Percentiles rank a stretch among this genome's conserved stretches.
Conservation (phyloP, 768 basidiomycete species). For the Paxillus ammoniavirescens region DNA sequence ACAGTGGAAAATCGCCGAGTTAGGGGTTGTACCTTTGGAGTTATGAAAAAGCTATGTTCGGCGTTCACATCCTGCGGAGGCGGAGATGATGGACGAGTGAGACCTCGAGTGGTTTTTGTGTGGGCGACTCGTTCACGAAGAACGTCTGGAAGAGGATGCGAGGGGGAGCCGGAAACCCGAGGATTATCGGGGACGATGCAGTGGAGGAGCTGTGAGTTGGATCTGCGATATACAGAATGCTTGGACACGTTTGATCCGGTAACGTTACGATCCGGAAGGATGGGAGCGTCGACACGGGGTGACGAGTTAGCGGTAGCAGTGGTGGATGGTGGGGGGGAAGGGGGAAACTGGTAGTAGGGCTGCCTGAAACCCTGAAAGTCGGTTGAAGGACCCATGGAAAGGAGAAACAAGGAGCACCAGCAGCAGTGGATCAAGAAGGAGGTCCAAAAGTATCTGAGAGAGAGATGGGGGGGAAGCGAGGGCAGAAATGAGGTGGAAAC, state of each 20-base stretch:
- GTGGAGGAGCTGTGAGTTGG: constrained; percentile 35
- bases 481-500: background rate
- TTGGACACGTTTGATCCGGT: constrained; percentile 16
- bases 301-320: constrained; percentile 40
- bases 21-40: constrained; percentile 32
- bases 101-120: constrained; percentile 24
- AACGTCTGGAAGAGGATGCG: constrained; percentile 25
- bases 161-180: constrained; percentile 25
- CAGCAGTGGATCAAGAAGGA: background rate
- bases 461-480: background rate
- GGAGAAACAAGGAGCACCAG: background rate
- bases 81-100: constrained; percentile 33
- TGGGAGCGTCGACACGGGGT: constrained; percentile 29
- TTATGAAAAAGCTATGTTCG: constrained; percentile 7
- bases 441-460: background rate
- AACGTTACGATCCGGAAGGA: constrained; percentile 26
- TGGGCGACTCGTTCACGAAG: constrained; percentile 21
- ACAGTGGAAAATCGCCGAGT: constrained; percentile 33
- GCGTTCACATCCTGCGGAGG: constrained; percentile 24
- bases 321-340: constrained; percentile 48
- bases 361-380: constrained; percentile 24
- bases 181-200: constrained; percentile 47
- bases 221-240: constrained; percentile 10
- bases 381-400: constrained; percentile 23
- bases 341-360: constrained; percentile 39